A percentile compares a stretch with the other conserved stretches of the same genome.
Conservation (phyloP, 768 basidiomycete species). For the Mycena amicta region DNA sequence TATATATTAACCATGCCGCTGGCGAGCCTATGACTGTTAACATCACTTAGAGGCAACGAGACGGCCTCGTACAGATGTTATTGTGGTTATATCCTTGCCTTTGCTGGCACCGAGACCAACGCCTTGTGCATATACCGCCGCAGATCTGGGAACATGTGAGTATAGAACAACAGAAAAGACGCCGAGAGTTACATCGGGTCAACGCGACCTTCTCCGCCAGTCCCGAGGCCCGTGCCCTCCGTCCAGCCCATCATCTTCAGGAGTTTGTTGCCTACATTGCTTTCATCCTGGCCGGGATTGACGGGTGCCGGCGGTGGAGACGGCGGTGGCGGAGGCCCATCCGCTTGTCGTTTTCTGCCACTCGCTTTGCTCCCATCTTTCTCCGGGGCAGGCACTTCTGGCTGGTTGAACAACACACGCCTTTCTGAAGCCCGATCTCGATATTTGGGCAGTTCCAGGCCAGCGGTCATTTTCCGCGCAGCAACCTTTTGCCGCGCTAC, state of each 20-base stretch:
- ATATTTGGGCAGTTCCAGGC: constrained; percentile 74
- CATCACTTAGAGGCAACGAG: neutral
- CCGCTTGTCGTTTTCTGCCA: constrained; percentile 43
- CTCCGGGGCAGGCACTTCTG: constrained; percentile 75
- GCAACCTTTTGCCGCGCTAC: constrained; percentile 71
- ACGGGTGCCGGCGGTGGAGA: constrained; percentile 65
- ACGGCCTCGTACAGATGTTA: constrained; percentile 58
- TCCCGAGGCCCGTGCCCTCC: constrained; percentile 85
- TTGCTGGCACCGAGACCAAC: constrained; percentile 93
- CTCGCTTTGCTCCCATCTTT: constrained; percentile 32
- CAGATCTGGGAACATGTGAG: constrained; percentile 52
- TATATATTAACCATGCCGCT: no score
- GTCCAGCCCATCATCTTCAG: constrained; percentile 99
- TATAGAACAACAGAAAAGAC: neutral
- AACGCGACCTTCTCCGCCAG: constrained; percentile 78
- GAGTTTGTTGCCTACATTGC: constrained; percentile 89
- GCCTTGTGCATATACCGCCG: constrained; percentile 84
- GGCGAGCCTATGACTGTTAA: no score
- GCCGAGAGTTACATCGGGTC: constrained; percentile 78
- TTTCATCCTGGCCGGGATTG: constrained; percentile 78
- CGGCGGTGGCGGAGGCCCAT: constrained; percentile 65
- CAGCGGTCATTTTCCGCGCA: constrained; percentile 37
- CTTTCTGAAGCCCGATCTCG: constrained; percentile 94
- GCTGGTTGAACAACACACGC: constrained; percentile 88
- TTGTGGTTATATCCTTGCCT: constrained; percentile 75